Conservation (phyloP, 331 rosid genomes). For the Dryas integrifolia region DNA sequence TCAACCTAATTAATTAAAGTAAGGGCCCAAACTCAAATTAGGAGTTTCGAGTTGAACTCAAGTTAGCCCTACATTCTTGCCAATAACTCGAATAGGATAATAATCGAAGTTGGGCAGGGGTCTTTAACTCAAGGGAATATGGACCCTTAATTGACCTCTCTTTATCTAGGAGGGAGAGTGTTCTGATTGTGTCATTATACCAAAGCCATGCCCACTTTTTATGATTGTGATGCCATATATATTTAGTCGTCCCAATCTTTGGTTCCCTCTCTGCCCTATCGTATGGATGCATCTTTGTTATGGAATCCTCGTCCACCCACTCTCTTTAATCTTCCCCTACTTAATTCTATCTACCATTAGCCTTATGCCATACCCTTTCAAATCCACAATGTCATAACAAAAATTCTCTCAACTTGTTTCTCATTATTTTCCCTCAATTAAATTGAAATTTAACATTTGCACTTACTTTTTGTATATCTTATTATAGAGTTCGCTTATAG, state of each 20-base stretch:
- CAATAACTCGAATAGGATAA: too few species aligned
- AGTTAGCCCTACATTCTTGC: too few species aligned
- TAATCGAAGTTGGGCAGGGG: background rate
- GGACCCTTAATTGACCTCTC: background rate
- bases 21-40: too few species aligned
- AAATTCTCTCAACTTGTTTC: background rate
- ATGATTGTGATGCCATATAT: background rate
- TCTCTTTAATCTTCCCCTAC: constrained; percentile 3
- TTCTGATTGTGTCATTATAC: background rate
- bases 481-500: too few species aligned
- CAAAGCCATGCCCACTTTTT: background rate
- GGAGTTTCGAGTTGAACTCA: too few species aligned
- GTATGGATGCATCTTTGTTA: background rate
- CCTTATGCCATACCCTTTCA: background rate
- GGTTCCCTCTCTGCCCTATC: background rate
- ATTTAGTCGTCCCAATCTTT: background rate
- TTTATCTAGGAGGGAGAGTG: background rate
- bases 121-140: background rate
- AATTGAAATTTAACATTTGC: background rate
- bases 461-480: too few species aligned
- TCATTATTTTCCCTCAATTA: background rate
- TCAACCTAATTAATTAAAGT: too few species aligned
- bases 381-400: background rate
- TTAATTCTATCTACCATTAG: background rate
- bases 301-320: constrained; percentile 33